A percentile compares a stretch with the other conserved stretches of the same genome.
Conservation (phyloP, 768 basidiomycete genomes). For the Russula sp. region DNA sequence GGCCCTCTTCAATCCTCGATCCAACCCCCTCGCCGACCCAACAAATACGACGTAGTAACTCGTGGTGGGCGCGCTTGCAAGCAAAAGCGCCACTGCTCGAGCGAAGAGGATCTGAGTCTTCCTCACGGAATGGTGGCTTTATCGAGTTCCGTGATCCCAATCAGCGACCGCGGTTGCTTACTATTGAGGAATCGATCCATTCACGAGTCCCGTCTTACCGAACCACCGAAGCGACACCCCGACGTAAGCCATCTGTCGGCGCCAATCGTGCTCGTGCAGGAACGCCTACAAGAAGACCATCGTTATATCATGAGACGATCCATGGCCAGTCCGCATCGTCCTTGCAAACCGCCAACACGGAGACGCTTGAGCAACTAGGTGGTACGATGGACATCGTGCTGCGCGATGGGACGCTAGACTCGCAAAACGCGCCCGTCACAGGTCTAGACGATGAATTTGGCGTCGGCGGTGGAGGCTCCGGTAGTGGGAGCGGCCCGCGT, state of each 20-base stretch:
- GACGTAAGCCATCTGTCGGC: slow-evolving; percentile 17
- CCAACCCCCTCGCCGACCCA: slow-evolving; percentile 42
- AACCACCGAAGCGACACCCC: slow-evolving; percentile 18
- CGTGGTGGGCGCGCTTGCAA: slow-evolving; percentile 80
- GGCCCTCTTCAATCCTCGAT: slow-evolving; percentile 45
- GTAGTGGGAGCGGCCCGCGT: not conserved
- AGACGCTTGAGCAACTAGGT: slow-evolving; percentile 61
- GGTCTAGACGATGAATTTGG: slow-evolving; percentile 19
- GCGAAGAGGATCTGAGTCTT: slow-evolving; percentile 45
- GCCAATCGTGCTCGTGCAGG: slow-evolving; percentile 7
- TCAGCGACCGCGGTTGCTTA: slow-evolving; percentile 61
- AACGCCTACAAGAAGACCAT: slow-evolving; percentile 23
- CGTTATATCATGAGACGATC: slow-evolving; percentile 31
- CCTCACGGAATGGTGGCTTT: slow-evolving; percentile 30
- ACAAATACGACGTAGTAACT: slow-evolving; percentile 62
- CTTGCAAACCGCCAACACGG: slow-evolving; percentile 67
- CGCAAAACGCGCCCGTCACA: slow-evolving; percentile 7
- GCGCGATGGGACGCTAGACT: slow-evolving; percentile 33
- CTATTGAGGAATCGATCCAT: slow-evolving; percentile 54
- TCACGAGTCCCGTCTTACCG: slow-evolving; percentile 32
- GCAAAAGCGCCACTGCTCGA: slow-evolving; percentile 64
- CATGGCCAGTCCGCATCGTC: slow-evolving; percentile 43
- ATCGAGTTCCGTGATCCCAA: slow-evolving; percentile 76
- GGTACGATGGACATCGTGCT: slow-evolving; percentile 70
- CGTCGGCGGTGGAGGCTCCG: not conserved